Conservation (phyloP, 192 early-diverging fungal genomes). For the Chytriomyces sp. region DNA sequence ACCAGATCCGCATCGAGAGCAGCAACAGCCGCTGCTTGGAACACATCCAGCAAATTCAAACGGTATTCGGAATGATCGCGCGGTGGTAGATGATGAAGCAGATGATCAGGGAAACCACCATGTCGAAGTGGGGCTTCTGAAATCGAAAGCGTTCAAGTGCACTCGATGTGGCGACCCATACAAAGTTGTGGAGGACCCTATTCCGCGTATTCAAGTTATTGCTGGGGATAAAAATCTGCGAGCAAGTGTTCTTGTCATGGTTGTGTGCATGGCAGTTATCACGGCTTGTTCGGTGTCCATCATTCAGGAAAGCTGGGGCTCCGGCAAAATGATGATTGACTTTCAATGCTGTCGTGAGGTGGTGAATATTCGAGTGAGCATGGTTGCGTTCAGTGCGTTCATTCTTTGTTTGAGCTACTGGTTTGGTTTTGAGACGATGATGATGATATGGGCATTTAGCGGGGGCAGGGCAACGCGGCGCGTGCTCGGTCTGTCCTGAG, state of each 20-base stretch:
- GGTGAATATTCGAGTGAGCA: not conserved
- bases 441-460: conserved; percentile 1
- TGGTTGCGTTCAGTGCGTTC: not conserved
- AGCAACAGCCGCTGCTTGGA: not conserved
- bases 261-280: conserved; percentile 41
- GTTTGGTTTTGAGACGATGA: conserved; percentile 12
- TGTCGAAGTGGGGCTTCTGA: not conserved
- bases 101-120: too few species aligned
- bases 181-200: conserved; percentile 17
- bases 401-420: conserved; percentile 17
- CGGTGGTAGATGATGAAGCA: not conserved
- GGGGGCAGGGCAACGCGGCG: conserved; percentile 8
- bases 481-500: not conserved
- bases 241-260: conserved; percentile 43
- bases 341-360: not conserved
- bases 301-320: conserved; percentile 35
- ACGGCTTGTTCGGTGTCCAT: conserved; percentile 39
- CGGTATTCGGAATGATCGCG: not conserved
- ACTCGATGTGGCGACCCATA: conserved; percentile 51
- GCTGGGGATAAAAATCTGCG: conserved; percentile 34
- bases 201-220: conserved; percentile 39
- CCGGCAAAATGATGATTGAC: conserved; percentile 19
- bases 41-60: not conserved
- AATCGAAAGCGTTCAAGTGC: conserved; percentile 38
- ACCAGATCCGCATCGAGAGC: conserved; percentile 15